Base-by-base conservation (phyloP, 2,329 filamentous ascomycete species). In the Biscogniauxia mediterranea region DNA sequence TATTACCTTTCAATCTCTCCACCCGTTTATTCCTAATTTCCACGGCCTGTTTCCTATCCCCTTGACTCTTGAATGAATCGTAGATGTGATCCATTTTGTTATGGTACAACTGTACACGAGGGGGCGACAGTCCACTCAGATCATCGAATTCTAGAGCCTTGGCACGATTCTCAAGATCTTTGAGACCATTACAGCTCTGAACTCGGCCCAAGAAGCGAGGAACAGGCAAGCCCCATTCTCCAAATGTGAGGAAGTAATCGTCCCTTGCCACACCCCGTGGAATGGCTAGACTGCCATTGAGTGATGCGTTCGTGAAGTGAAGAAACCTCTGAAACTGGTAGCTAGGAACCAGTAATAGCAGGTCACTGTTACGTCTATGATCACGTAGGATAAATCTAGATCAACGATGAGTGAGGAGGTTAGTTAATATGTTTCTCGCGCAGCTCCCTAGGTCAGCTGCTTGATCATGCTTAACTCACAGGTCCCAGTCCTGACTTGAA, bases 131-230 rank as follows among this genome's bases (percentile, higher is more conserved):
- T 51, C 76, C 61, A 4, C 67, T 59, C 38, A 78, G 61, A n/a
- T 77, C 63, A 52, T 81, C 78, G 3, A 69, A 66, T 0, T 69
- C 63, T n/a, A 78, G 74, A 76, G 79, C 56, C 70, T 80, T 64
- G 59, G 74, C 74, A 4, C 62, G 65, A 2, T 68, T 63, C 25
- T 75, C 63, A 2, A 81, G 67, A 11, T 70, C 61, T 0, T 66
- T 60, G 57, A 76, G 69, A 1, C 66, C 66, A 9, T 79, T 75
- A 3, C 76, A 75, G 49, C 78, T 83, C 15, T 71, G 75, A 1
- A 83, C 85, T 50, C 79, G 81, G 2, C 88, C 87, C 5, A 95
- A 77, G 69, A 87, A 93, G 51, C 86, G 83, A 3, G 93, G 92
- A 7, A 82, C 80, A 4, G 88, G 87, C 5, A 83, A 85, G 3